Base-by-base conservation (phyloP, 2,329 filamentous ascomycete genomes). In the Pseudonectria foliicola region DNA sequence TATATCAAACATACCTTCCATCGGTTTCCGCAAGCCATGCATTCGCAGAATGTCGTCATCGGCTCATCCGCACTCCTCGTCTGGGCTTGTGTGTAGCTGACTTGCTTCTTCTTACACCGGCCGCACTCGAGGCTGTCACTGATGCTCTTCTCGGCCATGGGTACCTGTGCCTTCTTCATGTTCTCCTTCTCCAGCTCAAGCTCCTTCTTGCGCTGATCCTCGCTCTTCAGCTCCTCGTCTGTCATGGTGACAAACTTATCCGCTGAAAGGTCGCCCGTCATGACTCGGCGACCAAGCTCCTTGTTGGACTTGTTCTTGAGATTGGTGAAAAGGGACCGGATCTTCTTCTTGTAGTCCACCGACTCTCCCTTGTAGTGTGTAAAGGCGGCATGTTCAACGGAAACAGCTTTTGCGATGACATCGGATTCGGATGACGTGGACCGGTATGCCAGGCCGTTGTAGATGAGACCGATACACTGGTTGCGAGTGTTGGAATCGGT, bases 111-210 rank as follows among this genome's bases (percentile, higher is more conserved):
- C 53, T 85, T 85, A 66, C 92, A 98, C 62, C 88, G 89, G 55
- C 87, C 78, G 66, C 92, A 98, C 63, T 86, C 82, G 54, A 96
- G 73, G 38, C 82, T 85, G 57, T 84, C 82, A 58, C 82, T 88
- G 65, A 95, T 87, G 57, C 83, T 89, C 73, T 88, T 92, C 64
- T 95, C 83, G 13, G 80, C 84, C 71, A 89, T 84, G 38, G 90
- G 85, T 10, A 94, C 89, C 80, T 96, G 93, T 2, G 92, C 87
- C 63, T 90, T 87, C 68, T 88, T 88, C 85, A 96, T 89, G 63
- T 98, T 98, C 64, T 95, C 87, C 63, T 85, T 79, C 57, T 88
- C 74, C 33, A 95, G 73, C 59, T 79, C 78, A 49, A 75, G 68
- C 49, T 95, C 88, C 55, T 82, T 76, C 51, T 77, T 78, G 42